These are phyloP conservation scores for Sporothrix sp. DNA, from an alignment of 2,329 filamentous ascomycete species.

Conservation along the genomic window DNA sequence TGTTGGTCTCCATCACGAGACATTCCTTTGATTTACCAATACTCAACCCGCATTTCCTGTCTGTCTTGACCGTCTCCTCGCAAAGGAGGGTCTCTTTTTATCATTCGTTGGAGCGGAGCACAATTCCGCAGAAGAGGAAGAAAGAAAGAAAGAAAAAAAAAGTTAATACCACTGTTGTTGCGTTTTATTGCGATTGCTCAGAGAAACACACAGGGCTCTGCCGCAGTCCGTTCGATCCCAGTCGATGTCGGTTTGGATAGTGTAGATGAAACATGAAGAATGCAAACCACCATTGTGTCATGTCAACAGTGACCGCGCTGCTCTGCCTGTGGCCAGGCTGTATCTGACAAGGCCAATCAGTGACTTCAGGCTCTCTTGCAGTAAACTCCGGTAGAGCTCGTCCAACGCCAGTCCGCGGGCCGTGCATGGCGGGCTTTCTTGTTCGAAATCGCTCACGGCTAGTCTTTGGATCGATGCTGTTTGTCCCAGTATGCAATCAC, in stretches of 20 bases:
- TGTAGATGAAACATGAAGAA: background rate
- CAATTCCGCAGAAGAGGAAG: too few species aligned
- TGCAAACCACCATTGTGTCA: background rate
- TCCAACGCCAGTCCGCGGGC: too few species aligned
- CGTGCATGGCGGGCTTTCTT: too few species aligned
- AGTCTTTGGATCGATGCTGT: too few species aligned
- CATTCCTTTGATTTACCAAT: background rate
- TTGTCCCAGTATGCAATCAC: too few species aligned
- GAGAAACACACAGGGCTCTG: background rate
- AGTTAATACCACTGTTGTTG: slow-evolving; percentile 6
- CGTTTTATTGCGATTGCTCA: background rate
- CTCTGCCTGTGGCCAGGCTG: too few species aligned
- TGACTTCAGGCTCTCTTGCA: too few species aligned
- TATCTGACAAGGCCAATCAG: too few species aligned
- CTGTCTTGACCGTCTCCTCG: background rate
- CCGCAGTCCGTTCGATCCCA: background rate
- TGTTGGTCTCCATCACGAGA: background rate
- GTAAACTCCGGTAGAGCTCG: too few species aligned
- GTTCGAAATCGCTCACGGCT: too few species aligned
- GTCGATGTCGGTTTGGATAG: background rate
- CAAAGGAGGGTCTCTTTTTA: background rate
- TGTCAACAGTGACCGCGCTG: too few species aligned
- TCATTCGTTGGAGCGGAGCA: background rate
- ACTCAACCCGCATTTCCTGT: background rate
- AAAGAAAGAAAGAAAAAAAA: background rate